Evolutionary conservation across 2,329 filamentous ascomycete species (phyloP).

Genomic region (Dactylellina sp.): DNA sequence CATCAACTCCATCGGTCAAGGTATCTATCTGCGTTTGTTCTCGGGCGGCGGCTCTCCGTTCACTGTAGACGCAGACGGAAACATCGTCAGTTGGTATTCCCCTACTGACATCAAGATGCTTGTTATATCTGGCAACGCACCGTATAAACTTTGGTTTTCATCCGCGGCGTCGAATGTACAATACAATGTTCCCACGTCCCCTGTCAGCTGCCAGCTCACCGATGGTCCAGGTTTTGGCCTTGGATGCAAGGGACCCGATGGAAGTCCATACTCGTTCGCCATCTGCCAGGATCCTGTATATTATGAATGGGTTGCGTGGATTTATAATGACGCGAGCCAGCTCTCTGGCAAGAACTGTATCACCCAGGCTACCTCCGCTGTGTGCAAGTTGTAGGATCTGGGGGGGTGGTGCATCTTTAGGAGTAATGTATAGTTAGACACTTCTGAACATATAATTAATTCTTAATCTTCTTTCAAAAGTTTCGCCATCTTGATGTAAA

Average conservation of each 20-base stretch:
- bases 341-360: slow-evolving; percentile 17
- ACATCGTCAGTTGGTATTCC: slow-evolving; percentile 18
- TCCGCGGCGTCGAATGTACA: slow-evolving; percentile 8
- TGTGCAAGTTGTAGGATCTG: slow-evolving; percentile 2
- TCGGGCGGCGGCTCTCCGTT: slow-evolving; percentile 10
- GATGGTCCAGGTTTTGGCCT: slow-evolving; percentile 6
- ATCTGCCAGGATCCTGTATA: slow-evolving; percentile 31
- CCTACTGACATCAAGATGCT: slow-evolving; percentile 8
- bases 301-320: slow-evolving; percentile 24
- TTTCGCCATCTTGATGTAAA: too few species aligned
- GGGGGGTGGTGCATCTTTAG: not conserved
- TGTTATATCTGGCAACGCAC: not conserved
- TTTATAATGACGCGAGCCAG: slow-evolving; percentile 18
- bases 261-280: not conserved
- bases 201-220: slow-evolving; percentile 3
- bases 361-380: not conserved
- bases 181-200: not conserved
- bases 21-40: slow-evolving; percentile 26
- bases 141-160: slow-evolving; percentile 7
- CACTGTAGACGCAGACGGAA: not conserved
- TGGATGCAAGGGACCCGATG: not conserved
- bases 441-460: not conserved
- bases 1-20: slow-evolving; percentile 36
- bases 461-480: too few species aligned
- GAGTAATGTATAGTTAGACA: not conserved